Evolutionary conservation across 768 basidiomycete genomes (phyloP), one percentile per base, ranked within the genome.

Genomic region (Kwoniella mangroviensis): DNA sequence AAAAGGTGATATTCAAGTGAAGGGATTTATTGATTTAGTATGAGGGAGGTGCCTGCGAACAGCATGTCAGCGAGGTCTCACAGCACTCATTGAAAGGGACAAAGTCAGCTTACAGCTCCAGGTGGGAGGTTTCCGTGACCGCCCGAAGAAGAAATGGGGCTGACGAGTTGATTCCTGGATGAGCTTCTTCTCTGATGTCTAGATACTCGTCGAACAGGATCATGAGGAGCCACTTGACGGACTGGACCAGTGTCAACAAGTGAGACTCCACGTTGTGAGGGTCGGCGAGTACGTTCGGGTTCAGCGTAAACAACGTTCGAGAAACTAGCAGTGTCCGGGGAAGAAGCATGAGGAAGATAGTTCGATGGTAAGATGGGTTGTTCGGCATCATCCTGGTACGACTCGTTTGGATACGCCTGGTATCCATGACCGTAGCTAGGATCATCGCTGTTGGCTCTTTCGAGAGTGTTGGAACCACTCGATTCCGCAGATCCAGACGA

Each of bases 181-280:
- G 76, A 74, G 55, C 73, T 76, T 65, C 76, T 65, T 49, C 77
- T 72, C 54, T 85, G 78, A 57, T 87, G 88, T 75, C 92, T 85
- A 57, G 91, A 87, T 28, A 95, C 91, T 67, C 93, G 84, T 51
- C 93, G 87, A 28, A 94, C 93, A 12, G 79, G 75, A 63, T 78
- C 76, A 66, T 76, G 76, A 12, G 78, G 52, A 17, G 77, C 75
- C 17, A 63, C 91, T 90, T 19, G 91, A 51, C 91, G 90, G 2
- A 94, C 91, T 49, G 92, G 93, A 15, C 95, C 95, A 75, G 88
- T 85, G 74, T 98, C 95, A 65, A 88, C 88, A 66, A 98, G 83
- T 55, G 90, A 90, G 58, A 97, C 87, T 24, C 94, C 93, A 12
- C 91, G 88, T 85, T 88, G 86, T 71, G 88, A 86, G 76, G 86